Conservation (phyloP, 2,329 filamentous ascomycete genomes). For the Lecanoromycetidae sp. region DNA sequence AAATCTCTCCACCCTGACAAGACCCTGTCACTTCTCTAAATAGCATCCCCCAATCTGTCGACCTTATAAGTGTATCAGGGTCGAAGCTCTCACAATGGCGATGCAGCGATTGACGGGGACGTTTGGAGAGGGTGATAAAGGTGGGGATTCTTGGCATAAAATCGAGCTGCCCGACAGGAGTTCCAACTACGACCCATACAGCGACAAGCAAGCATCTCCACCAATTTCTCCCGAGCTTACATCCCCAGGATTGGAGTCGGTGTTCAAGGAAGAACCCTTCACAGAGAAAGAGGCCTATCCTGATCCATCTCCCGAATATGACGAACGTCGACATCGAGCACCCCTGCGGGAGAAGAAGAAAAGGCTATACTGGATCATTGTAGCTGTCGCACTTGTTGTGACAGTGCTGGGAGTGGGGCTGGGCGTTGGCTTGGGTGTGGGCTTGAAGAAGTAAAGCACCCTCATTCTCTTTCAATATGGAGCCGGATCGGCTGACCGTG, state of each 20-base stretch:
- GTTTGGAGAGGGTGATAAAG: neutral
- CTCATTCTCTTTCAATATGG: neutral
- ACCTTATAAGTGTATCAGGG: neutral
- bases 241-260: slow-evolving; percentile 2
- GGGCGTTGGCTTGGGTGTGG: slow-evolving; percentile 16
- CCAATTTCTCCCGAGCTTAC: neutral
- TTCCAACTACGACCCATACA: neutral
- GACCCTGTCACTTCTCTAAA: neutral
- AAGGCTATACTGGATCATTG: slow-evolving; percentile 4
- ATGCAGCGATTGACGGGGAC: slow-evolving; percentile 7
- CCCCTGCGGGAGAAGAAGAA: neutral
- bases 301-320: neutral
- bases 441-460: slow-evolving; percentile 13
- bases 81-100: neutral
- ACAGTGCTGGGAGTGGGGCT: slow-evolving; percentile 15
- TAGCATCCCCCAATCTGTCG: neutral
- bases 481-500: neutral
- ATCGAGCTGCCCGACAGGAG: slow-evolving; percentile 4
- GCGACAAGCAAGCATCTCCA: neutral
- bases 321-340: neutral
- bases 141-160: neutral
- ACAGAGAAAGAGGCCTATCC: slow-evolving; percentile 7
- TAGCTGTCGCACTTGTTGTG: slow-evolving; percentile 1
- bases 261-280: neutral
- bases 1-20: too few relatives aligned